Evolutionary conservation across 208 protist species (phyloP), one percentile per base, ranked within the genome.

Genomic region (Tritrichomonas musculus): DNA sequence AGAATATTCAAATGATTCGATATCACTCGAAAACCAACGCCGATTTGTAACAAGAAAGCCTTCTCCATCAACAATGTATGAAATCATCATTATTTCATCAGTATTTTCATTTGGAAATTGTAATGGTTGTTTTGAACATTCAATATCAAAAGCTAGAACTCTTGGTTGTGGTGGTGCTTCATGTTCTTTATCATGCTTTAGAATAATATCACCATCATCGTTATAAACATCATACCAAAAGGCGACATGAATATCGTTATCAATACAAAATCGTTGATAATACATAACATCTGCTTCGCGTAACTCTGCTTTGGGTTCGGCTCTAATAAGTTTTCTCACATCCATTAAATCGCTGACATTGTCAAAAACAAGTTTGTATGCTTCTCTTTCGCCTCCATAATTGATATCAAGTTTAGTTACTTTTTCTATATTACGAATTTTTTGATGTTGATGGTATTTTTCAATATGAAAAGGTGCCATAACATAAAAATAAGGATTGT

Each of bases 31-130:
- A 3, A 99, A 98, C 94, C 99, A 98, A 88, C 99, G 96, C 77
- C 98, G 94, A 95, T 99, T 99, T 66, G 99, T 95, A 94, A 99
- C 99, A 20, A 99, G 95, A 95, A 98, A 99, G 64, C 98, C 98
- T 80, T 98, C 96, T 0, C 97, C 97, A 95, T 99, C 98, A 13
- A 99, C 93, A 98, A 99, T 99, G 96, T 99, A 99, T 4, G 99
- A 99, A 92, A 99, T 99, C 98, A 99, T 99, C 96, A 99, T 99
- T 64, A 99, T 98, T 93, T 97, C 95, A 96, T 99, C 99, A 25
- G 97, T 96, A 77, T 98, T 95, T 0, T 95, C 49, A 94, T 99
- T 98, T 41, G 99, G 99, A 95, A 99, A 99, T 94, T 98, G 99
- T 66, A 99, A 95, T 49, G 98, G 99, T 8, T 97, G 95, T 94